Conservation (phyloP, 306 rosid species). For the Rubus idaeus region DNA sequence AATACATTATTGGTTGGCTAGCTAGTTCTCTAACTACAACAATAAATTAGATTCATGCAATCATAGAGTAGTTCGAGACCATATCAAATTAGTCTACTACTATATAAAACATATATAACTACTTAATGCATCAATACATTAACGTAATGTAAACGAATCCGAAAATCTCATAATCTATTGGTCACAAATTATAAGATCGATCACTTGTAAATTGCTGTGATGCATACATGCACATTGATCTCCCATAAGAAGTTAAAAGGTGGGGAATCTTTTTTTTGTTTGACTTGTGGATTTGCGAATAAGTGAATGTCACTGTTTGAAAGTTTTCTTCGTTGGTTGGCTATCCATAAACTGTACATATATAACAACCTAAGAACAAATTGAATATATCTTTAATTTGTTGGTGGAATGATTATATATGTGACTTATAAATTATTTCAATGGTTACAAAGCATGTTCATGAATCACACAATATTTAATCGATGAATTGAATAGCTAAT, state of each 20-base stretch:
- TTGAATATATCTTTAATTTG: neutral
- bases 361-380: neutral
- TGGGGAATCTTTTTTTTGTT: neutral
- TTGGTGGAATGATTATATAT: neutral
- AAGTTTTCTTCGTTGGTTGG: conserved; percentile 1
- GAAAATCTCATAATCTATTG: no score
- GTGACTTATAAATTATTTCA: conserved; percentile 1
- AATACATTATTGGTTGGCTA: no score
- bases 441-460: neutral
- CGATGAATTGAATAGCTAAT: neutral
- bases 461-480: neutral
- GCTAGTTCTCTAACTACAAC: no score
- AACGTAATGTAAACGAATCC: no score
- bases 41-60: no score
- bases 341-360: neutral
- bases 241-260: neutral
- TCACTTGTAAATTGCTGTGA: neutral
- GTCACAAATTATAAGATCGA: neutral
- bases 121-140: no score
- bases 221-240: neutral
- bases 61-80: no score
- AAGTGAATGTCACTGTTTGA: neutral
- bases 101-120: no score
- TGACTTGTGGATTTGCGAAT: neutral
- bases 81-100: no score